These are phyloP conservation scores for Talaromyces stipitatus DNA, from an alignment of 495 filamentous ascomycete genomes.

Conservation along the genomic window DNA sequence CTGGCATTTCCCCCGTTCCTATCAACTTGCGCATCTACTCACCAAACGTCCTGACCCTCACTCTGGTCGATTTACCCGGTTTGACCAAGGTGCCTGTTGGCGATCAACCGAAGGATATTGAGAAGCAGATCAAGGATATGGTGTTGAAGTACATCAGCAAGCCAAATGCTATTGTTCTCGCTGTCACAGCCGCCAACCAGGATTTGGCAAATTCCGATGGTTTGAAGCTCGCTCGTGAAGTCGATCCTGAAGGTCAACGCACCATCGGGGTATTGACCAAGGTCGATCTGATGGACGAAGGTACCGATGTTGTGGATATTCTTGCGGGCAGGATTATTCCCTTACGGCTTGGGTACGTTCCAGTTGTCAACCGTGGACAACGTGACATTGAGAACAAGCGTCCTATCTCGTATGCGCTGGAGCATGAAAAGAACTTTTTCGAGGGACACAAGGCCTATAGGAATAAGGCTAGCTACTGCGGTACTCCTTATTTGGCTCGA, in stretches of 20 bases:
- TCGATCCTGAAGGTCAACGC: slow-evolving; percentile 94
- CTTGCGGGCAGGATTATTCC: slow-evolving; percentile 97
- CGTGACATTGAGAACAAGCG: slow-evolving; percentile 97
- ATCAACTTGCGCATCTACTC: slow-evolving; percentile 98
- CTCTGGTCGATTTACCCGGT: slow-evolving; percentile 93
- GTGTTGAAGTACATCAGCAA: slow-evolving; percentile 98
- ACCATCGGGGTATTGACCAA: slow-evolving; percentile 99
- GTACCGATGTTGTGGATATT: slow-evolving; percentile 98
- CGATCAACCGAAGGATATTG: slow-evolving; percentile 97
- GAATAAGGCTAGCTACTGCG: slow-evolving; percentile 98
- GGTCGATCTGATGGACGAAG: slow-evolving; percentile 99
- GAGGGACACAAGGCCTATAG: slow-evolving; percentile 97
- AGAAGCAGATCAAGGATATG: slow-evolving; percentile 96
- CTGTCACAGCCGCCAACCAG: slow-evolving; percentile 92
- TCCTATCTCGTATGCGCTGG: slow-evolving; percentile 83
- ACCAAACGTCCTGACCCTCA: slow-evolving; percentile 95
- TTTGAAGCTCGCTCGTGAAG: slow-evolving; percentile 91
- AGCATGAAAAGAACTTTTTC: slow-evolving; percentile 95
- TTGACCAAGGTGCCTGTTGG: slow-evolving; percentile 97
- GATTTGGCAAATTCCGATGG: slow-evolving; percentile 99
- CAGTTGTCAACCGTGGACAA: slow-evolving; percentile 98
- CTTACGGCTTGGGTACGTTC: slow-evolving; percentile 90
- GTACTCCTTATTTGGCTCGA: slow-evolving; percentile 90
- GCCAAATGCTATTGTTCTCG: slow-evolving; percentile 94
- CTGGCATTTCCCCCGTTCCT: slow-evolving; percentile 90